These are phyloP conservation scores for Tripterygium wilfordii DNA, from an alignment of 177 flowering plant genomes.

Conservation along the genomic window DNA sequence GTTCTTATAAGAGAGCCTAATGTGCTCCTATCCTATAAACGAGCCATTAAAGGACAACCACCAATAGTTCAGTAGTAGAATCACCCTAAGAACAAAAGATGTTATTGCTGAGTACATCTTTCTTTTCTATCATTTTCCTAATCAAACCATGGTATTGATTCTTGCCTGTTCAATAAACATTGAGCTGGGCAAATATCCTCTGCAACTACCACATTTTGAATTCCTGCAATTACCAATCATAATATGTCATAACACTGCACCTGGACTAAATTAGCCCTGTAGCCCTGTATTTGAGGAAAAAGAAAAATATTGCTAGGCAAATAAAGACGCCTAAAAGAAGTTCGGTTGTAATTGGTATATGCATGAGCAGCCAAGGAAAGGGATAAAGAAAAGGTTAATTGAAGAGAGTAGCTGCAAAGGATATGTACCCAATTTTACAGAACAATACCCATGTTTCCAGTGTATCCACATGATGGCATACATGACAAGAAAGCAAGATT, in stretches of 20 bases:
- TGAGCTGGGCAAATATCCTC: slow-evolving; percentile 22
- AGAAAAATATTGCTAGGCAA: slow-evolving; percentile 3
- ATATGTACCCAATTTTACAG: slow-evolving; percentile 8
- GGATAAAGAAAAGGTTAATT: neutral
- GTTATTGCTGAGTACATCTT: too few species aligned
- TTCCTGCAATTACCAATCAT: slow-evolving; percentile 33
- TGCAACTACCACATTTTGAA: slow-evolving; percentile 21
- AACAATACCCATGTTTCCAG: neutral
- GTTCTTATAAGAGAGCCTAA: neutral
- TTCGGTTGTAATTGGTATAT: slow-evolving; percentile 13
- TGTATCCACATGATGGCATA: slow-evolving; percentile 1
- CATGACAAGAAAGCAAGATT: too few species aligned
- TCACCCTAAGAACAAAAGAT: neutral
- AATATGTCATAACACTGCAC: slow-evolving; percentile 20
- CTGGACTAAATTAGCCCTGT: slow-evolving; percentile 5
- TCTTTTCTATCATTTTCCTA: too few species aligned
- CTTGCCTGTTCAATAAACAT: slow-evolving; percentile 25
- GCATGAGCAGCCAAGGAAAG: slow-evolving; percentile 3
- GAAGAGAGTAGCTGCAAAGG: slow-evolving; percentile 12
- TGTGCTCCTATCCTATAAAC: slow-evolving; percentile 1
- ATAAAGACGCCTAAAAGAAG: neutral
- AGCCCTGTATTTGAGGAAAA: slow-evolving; percentile 5
- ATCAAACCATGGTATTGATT: slow-evolving; percentile 9
- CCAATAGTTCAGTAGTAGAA: neutral
- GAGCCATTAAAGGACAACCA: neutral